These are phyloP conservation scores for Sanghuangporus baumii DNA, from an alignment of 1,284 basidiomycete species.

Conservation along the genomic window DNA sequence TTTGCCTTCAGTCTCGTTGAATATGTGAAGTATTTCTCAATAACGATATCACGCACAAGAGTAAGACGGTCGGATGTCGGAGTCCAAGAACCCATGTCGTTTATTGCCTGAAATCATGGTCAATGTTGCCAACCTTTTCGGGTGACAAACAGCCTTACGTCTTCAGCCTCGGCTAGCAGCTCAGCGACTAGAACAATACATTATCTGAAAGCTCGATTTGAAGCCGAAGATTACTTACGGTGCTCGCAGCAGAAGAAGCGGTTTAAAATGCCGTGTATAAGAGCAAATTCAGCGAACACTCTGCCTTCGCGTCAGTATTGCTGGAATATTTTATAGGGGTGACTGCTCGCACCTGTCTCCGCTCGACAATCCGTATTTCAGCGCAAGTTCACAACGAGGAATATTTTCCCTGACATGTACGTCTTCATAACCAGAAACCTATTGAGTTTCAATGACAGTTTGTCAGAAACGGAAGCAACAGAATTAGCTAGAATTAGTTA, in stretches of 20 bases:
- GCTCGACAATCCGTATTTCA: constrained; percentile 59
- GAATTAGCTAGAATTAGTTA: neutral
- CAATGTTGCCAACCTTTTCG: neutral
- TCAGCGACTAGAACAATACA: constrained; percentile 43
- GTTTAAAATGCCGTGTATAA: constrained; percentile 45
- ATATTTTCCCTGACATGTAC: constrained; percentile 58
- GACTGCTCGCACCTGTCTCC: constrained; percentile 50
- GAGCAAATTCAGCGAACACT: constrained; percentile 55
- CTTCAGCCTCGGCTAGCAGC: constrained; percentile 53
- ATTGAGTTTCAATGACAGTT: neutral
- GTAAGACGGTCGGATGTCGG: constrained; percentile 41
- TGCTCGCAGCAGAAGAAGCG: constrained; percentile 61
- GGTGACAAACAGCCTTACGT: constrained; percentile 34
- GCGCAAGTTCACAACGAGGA: constrained; percentile 53
- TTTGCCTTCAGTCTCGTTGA: constrained; percentile 29
- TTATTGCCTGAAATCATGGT: constrained; percentile 38
- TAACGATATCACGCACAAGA: neutral
- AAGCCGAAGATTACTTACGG: constrained; percentile 33
- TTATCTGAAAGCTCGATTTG: neutral
- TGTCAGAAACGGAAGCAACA: neutral
- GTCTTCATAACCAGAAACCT: constrained; percentile 61
- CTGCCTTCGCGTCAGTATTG: constrained; percentile 28
- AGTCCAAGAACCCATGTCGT: constrained; percentile 51
- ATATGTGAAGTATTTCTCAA: neutral
- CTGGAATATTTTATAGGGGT: neutral